Base-by-base conservation (phyloP, 2,329 filamentous ascomycete species). In the Epichloe baconii region DNA sequence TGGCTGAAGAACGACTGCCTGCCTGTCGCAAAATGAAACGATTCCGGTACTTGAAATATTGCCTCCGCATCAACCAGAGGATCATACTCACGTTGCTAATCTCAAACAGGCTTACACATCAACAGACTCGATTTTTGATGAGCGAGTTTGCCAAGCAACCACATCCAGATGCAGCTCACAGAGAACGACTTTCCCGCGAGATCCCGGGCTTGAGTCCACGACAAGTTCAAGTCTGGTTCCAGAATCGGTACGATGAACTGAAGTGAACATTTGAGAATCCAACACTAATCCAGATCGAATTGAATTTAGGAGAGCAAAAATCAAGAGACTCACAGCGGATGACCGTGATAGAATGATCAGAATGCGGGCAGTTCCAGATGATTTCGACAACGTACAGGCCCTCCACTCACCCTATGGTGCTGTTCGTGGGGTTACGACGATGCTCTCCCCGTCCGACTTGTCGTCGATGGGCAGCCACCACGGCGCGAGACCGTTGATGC, bases 141-240 rank as follows among this genome's bases (percentile, higher is more conserved):
- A 95, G 88, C 68, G 90, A 97, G 66, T 97, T 96, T 62, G 86
- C 89, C 52, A 89, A 93, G 60, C 89, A 97, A 64, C 88, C 90
- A 23, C 90, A 96, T 64, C 90, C 90, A 7, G 90, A 97, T 69
- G 90, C 90, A 41, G 86, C 87, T 45, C 89, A 95, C 66, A 78
- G 90, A 55, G 90, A 95, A 65, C 78, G 88, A 45, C 74, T 97
- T 38, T 91, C 90, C 4, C 76, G 85, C 56, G 88, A 96, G 65
- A 96, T 97, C 44, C 90, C 91, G 35, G 91, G 90, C 1, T 71
- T 97, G 47, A 95, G 87, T 61, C 88, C 90, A 38, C 81, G 90
- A 54, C 90, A 97, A 65, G 91, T 97, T 23, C 90, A 97, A 67
- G 90, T 97, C 47, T 97, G 90, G 91, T 97, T 97, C 69, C 90